Percentiles rank a stretch among this genome's conserved stretches.
phyloP scores from a whole-genome alignment of 495 filamentous ascomycete species.

The Apodospora peruviana region DNA sequence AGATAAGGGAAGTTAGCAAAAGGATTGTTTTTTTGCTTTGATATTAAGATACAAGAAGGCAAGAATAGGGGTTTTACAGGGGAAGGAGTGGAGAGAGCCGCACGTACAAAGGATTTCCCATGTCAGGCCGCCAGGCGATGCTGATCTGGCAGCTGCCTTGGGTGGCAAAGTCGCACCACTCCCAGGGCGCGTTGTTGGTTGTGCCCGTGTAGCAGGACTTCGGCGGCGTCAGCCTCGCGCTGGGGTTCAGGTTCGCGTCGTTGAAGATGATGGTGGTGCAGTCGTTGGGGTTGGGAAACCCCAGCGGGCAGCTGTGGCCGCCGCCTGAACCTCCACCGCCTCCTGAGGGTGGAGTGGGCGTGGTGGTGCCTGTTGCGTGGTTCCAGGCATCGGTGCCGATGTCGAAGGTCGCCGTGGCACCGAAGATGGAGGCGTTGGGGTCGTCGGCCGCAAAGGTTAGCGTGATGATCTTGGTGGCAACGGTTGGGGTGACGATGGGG shows the following conservation, averaged over 20 bases:
- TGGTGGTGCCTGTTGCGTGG: neutral
- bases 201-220: neutral
- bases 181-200: neutral
- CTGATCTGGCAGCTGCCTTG: neutral
- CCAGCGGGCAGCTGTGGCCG: neutral
- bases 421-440: neutral
- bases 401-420: neutral
- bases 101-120: neutral
- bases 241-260: neutral
- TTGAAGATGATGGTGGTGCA: neutral
- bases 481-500: neutral
- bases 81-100: no score
- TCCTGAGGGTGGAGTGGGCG: neutral
- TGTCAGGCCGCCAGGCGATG: neutral
- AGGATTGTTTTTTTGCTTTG: no score
- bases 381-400: no score
- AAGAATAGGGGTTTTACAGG: no score
- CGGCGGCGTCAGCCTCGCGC: neutral
- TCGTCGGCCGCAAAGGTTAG: neutral
- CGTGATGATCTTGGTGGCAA: neutral
- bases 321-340: neutral
- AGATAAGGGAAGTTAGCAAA: neutral
- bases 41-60: no score
- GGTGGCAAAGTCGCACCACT: neutral
- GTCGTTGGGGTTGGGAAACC: neutral